Evolutionary conservation across 352 stramenopile species (phyloP), one percentile per base, ranked within the genome.

Genomic region (Phytopythium helicoides): DNA sequence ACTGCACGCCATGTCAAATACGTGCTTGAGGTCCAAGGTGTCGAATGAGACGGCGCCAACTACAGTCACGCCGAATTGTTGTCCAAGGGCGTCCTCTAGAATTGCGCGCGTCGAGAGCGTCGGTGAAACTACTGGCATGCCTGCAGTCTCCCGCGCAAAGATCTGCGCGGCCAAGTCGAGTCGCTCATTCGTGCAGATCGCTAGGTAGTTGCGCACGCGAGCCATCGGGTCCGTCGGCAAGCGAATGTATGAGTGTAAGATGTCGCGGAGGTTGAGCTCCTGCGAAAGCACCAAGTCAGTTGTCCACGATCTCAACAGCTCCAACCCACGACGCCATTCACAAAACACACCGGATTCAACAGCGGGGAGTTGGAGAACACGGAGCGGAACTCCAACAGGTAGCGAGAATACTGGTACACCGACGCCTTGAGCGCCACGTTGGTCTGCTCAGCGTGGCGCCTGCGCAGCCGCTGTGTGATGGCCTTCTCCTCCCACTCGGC

Each of bases 231-330:
- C 71, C 22, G 46, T 63, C 3, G 59, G 59, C 12, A 81, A 40
- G 7, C 54, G 56, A 15, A 60, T 70, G 59, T 73, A 76, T 18
- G 68, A 73, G 57, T 81, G 71, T 19, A 81, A 51, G n/a, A 78
- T 39, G 25, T 73, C 56, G 10, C 56, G 56, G 56, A 78, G 55
- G 55, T 76, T 74, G n/a, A 81, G 47, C 26, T 73, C 68, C 18
- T 60, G 35, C 4, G 38, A 19, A 21, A 5, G 9, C 12, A 9
- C 18, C 18, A n/a, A 0, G 36, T 22, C 15, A 41, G 15, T 14
- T 9, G n/a, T n/a, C n/a, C n/a, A n/a, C n/a, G n/a, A n/a, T n/a
- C n/a, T n/a, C n/a, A n/a, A n/a, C n/a, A 9, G 28, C 28, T 33
- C 28, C 28, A 5, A 33, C 5, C 28, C 28, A 33, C 9, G 28